Base-by-base conservation (phyloP, 768 basidiomycete genomes). In the Mycena olivaceomarginata region DNA sequence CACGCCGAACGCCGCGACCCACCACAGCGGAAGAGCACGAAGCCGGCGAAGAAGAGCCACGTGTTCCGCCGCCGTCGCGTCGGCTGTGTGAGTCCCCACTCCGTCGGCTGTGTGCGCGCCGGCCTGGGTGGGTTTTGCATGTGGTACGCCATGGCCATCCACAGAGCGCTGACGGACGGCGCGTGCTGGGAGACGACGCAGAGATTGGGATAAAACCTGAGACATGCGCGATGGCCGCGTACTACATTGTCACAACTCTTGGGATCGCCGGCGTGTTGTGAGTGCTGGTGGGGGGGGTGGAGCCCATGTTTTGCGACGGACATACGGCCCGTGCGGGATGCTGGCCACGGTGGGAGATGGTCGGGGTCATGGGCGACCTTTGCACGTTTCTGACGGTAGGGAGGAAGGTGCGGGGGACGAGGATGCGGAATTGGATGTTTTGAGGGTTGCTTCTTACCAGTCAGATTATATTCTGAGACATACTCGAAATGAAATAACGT, bases 91-190 rank as follows among this genome's bases (percentile, higher is more conserved):
- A 94, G 87, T 18, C 88, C 81, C 95, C 94, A 96, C 9, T 90
- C 88, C 2, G 95, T 95, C 67, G 87, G 85, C 72, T 90, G 89
- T 5, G 90, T 84, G 59, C 89, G 91, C 0, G 91, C 89, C 5
- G 94, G 94, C 79, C 88, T 93, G 22, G 92, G 90, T 0, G 94
- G 95, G 83, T 96, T 95, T 45, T 93, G 92, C 95, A 96, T 96
- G 81, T 93, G 96, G 20, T 88, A 89, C 40, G 90, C 84, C 18
- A 75, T 72, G 57, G 64, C 62, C 43, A 48, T 66, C 16, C 65
- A n/a, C 69, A 15, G 92, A 92, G 60, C 86, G 88, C 48, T 85
- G 51, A 96, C 81, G 10, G 95, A 96, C 6, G 94, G 95, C 37
- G 94, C 94, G 80, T 94, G 94, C 0, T 95, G 95, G 4, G 94